Conservation (phyloP, 2,329 filamentous ascomycete genomes). For the Apiospora kogelbergensis region DNA sequence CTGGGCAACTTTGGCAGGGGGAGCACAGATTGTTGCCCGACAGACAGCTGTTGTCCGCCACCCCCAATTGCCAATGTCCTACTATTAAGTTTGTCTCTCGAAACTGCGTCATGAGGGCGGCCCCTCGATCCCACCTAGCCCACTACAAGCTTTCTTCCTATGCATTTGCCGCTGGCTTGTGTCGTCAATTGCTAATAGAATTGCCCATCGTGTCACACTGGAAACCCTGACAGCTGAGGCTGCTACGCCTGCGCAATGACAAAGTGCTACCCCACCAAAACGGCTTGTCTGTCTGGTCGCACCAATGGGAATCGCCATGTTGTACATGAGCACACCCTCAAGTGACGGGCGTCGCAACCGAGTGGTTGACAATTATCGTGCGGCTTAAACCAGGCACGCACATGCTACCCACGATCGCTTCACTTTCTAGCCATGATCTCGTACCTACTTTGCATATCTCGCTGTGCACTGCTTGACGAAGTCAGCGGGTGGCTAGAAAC, state of each 20-base stretch:
- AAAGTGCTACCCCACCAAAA: conserved; percentile 7
- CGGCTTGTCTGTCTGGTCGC: not conserved
- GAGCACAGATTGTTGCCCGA: not conserved
- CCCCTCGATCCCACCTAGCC: not conserved
- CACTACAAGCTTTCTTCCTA: not conserved
- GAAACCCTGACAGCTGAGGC: not conserved
- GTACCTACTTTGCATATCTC: not conserved
- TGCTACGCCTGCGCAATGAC: not conserved
- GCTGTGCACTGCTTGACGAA: not conserved
- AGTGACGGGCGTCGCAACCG: not conserved
- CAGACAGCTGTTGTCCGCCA: not conserved
- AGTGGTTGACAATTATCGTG: conserved; percentile 4
- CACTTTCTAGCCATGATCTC: not conserved
- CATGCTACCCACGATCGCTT: not conserved
- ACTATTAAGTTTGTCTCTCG: not conserved
- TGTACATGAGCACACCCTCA: conserved; percentile 10
- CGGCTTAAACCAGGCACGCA: conserved; percentile 8
- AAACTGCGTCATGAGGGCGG: not conserved
- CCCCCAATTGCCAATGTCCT: not conserved
- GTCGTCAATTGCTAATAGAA: not conserved
- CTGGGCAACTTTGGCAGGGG: not conserved
- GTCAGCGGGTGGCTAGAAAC: not conserved
- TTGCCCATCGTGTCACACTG: not conserved
- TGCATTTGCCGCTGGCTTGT: not conserved
- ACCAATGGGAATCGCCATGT: conserved; percentile 4